phyloP scores from a whole-genome alignment of 2,329 filamentous ascomycete species.

The Pleoardoris graminearum region DNA sequence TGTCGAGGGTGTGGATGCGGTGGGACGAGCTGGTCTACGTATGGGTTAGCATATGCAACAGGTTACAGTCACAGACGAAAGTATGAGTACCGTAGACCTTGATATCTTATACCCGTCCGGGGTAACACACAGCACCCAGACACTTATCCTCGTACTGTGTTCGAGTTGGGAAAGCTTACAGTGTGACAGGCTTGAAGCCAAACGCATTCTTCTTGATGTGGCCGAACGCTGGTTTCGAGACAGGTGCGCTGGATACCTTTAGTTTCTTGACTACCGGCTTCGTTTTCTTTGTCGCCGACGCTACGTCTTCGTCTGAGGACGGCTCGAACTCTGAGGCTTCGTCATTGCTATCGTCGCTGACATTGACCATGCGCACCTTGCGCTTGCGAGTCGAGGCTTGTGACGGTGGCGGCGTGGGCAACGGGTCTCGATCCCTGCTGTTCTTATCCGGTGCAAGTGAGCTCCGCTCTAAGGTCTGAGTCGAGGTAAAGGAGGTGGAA shows the following conservation, averaged over 20 bases:
- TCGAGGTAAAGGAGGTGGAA: slow-evolving; percentile 9
- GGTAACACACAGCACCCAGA: too few relatives aligned
- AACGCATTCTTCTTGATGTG: not conserved
- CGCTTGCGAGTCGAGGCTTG: slow-evolving; percentile 8
- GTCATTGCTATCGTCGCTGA: slow-evolving; percentile 17
- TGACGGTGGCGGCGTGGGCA: slow-evolving; percentile 6
- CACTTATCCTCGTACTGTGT: too few relatives aligned
- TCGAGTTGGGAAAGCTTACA: too few relatives aligned
- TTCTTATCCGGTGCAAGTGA: not conserved
- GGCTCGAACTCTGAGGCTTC: slow-evolving; percentile 12
- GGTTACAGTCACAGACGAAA: too few relatives aligned
- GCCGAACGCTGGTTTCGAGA: not conserved
- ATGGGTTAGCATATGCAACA: too few relatives aligned
- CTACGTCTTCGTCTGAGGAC: slow-evolving; percentile 3
- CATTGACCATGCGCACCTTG: not conserved
- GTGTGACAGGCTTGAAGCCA: too few relatives aligned
- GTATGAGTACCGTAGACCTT: too few relatives aligned
- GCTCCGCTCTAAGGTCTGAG: not conserved
- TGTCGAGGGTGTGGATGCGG: too few relatives aligned
- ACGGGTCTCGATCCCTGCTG: not conserved
- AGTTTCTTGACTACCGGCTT: slow-evolving; percentile 5
- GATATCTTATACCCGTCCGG: too few relatives aligned
- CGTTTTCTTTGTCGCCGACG: not conserved
- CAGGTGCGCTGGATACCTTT: not conserved
- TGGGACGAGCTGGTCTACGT: too few relatives aligned